Evolutionary conservation across 2,329 filamentous ascomycete genomes (phyloP).

Genomic region (Aspergillus hiratsukae): DNA sequence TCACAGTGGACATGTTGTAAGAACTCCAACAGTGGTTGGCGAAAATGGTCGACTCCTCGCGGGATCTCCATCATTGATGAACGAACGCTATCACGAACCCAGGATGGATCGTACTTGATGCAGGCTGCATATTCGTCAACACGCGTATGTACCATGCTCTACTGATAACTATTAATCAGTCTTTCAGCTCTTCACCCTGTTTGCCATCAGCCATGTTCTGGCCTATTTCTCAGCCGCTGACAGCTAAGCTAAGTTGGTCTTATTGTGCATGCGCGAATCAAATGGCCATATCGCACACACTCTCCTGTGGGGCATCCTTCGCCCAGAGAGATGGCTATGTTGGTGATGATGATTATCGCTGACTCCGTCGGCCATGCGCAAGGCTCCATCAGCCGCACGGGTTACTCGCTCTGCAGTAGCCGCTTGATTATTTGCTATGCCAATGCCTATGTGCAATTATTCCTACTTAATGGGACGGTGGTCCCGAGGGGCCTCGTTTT

Average conservation of each 20-base stretch:
- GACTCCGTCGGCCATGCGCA: not conserved
- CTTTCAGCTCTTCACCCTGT: not conserved
- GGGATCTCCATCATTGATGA: not conserved
- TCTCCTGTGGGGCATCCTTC: slow-evolving; percentile 1
- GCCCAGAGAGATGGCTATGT: slow-evolving; percentile 2
- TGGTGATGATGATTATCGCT: not conserved
- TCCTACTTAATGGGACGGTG: not conserved
- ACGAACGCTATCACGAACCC: not conserved
- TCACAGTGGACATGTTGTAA: not conserved
- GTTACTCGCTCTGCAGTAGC: not conserved
- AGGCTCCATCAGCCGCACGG: not conserved
- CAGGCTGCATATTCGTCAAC: not conserved
- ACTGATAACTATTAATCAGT: not conserved
- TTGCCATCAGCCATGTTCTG: not conserved
- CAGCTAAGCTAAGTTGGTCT: not conserved
- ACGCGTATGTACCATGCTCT: not conserved
- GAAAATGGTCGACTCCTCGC: not conserved
- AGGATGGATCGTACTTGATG: not conserved
- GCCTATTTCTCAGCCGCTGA: not conserved
- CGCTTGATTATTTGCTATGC: not conserved
- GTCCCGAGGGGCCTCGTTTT: not conserved
- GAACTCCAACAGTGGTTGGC: not conserved
- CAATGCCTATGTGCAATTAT: not conserved
- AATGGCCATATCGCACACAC: not conserved
- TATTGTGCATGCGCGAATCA: slow-evolving; percentile 1